Evolutionary conservation across 2,329 filamentous ascomycete species (phyloP).

Genomic region (Penicillium crustosum): DNA sequence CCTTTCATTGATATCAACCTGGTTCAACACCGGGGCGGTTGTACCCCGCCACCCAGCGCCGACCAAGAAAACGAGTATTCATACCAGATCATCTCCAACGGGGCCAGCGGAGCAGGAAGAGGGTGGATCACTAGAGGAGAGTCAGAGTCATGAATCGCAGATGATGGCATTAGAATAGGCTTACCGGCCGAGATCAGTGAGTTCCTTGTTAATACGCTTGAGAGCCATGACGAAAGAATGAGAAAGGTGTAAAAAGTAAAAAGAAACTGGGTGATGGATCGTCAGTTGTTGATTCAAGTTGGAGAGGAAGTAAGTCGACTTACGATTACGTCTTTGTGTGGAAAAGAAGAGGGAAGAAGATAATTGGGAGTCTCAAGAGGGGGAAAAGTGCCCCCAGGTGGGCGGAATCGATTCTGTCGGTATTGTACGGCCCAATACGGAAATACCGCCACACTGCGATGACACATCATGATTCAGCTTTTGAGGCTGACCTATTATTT

Average conservation of each 20-base stretch:
- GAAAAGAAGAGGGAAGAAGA: constrained; percentile 34
- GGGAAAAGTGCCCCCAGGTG: constrained; percentile 19
- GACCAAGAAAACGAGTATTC: constrained; percentile 34
- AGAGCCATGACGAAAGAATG: constrained; percentile 46
- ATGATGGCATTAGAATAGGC: constrained; percentile 20
- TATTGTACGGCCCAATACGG: constrained; percentile 18
- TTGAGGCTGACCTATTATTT: background rate
- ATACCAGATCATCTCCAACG: constrained; percentile 95
- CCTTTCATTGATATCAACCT: constrained; percentile 5
- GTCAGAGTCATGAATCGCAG: constrained; percentile 23
- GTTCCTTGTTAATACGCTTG: constrained; percentile 56
- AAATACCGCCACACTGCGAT: constrained; percentile 24
- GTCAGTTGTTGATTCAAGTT: background rate
- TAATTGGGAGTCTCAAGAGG: constrained; percentile 21
- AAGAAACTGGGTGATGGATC: constrained; percentile 1
- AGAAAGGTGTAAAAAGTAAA: constrained; percentile 5
- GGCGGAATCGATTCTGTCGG: constrained; percentile 16
- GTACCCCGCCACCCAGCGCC: constrained; percentile 26
- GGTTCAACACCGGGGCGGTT: constrained; percentile 5
- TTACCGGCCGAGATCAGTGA: constrained; percentile 54
- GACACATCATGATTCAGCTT: constrained; percentile 19
- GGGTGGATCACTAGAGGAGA: constrained; percentile 77
- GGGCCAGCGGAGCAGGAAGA: constrained; percentile 98
- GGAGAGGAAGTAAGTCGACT: constrained; percentile 10
- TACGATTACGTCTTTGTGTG: constrained; percentile 32